A percentile compares a stretch with the other conserved stretches of the same genome.
These are phyloP conservation scores for Yamadazyma diddensiae DNA, from an alignment of 1,139 yeast genomes.

Conservation along the genomic window DNA sequence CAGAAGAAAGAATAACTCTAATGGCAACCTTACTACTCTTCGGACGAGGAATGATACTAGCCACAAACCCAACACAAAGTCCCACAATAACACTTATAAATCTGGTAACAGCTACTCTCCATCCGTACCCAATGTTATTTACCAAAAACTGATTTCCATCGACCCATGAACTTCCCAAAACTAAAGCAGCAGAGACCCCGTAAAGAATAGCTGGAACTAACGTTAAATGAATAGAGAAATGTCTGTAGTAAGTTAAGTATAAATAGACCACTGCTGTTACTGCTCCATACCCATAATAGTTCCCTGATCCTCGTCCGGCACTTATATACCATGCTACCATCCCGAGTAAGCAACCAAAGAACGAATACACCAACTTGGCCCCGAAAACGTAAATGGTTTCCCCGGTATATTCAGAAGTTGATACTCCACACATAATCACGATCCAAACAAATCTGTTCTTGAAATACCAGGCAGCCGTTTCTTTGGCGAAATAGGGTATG, in stretches of 20 bases:
- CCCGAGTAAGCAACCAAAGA: conserved; percentile 32
- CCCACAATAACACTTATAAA: conserved; percentile 31
- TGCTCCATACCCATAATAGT: conserved; percentile 30
- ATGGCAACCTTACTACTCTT: conserved; percentile 29
- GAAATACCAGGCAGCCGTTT: conserved; percentile 33
- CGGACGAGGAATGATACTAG: conserved; percentile 31
- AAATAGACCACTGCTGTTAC: conserved; percentile 29
- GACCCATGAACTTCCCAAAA: conserved; percentile 36
- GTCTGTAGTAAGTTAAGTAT: conserved; percentile 27
- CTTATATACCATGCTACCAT: conserved; percentile 40
- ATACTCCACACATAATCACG: conserved; percentile 33
- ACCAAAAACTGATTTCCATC: conserved; percentile 16
- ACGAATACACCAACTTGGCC: conserved; percentile 27
- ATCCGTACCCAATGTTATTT: conserved; percentile 14
- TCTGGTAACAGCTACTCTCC: conserved; percentile 25
- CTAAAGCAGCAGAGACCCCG: conserved; percentile 30
- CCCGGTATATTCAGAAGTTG: conserved; percentile 33
- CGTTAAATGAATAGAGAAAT: conserved; percentile 30
- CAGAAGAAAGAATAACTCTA: conserved; percentile 23
- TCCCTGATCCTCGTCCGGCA: conserved; percentile 29
- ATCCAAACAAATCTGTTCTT: conserved; percentile 30
- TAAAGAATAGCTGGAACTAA: conserved; percentile 29
- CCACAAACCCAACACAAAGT: conserved; percentile 28
- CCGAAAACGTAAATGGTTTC: conserved; percentile 29
- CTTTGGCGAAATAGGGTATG: conserved; percentile 26